A percentile compares a stretch with the other conserved stretches of the same genome.
Conservation (phyloP, 1,284 basidiomycete species). For the Apiotrichum akiyoshidainum region DNA sequence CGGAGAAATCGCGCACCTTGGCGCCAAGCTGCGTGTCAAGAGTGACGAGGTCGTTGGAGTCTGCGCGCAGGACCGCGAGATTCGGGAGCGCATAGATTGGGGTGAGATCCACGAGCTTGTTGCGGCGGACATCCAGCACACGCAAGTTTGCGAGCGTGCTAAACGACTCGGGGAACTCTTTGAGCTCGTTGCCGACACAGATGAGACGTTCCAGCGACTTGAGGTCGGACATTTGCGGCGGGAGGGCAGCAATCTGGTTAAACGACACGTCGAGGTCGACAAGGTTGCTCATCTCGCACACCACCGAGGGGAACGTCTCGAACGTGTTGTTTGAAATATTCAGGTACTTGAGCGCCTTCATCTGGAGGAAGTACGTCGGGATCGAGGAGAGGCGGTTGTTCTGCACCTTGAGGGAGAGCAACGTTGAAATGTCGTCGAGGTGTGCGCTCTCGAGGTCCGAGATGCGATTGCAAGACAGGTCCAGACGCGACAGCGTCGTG, state of each 20-base stretch:
- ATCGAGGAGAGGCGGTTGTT: constrained; percentile 90
- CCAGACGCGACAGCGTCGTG: constrained; percentile 72
- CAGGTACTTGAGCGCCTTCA: constrained; percentile 70
- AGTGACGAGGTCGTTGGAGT: constrained; percentile 75
- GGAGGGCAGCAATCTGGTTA: constrained; percentile 81
- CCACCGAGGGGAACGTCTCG: constrained; percentile 69
- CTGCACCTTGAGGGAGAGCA: constrained; percentile 74
- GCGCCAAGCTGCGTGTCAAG: constrained; percentile 73
- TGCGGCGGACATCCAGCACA: constrained; percentile 77
- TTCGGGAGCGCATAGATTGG: constrained; percentile 67
- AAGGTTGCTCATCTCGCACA: constrained; percentile 71
- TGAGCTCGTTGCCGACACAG: constrained; percentile 82
- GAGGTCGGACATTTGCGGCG: constrained; percentile 73
- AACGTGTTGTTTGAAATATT: constrained; percentile 99
- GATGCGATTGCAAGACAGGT: constrained; percentile 91
- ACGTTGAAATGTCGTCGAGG: constrained; percentile 70
- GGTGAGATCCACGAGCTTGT: constrained; percentile 71
- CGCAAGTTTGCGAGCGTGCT: constrained; percentile 62
- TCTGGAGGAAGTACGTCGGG: constrained; percentile 76
- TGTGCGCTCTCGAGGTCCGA: constrained; percentile 81
- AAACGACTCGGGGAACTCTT: constrained; percentile 69
- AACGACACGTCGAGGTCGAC: constrained; percentile 91
- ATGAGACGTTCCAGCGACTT: constrained; percentile 70
- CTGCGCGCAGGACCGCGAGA: constrained; percentile 66
- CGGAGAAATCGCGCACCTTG: constrained; percentile 55